phyloP scores from a whole-genome alignment of 805 yeast genomes.

The Candida tibetensis region DNA sequence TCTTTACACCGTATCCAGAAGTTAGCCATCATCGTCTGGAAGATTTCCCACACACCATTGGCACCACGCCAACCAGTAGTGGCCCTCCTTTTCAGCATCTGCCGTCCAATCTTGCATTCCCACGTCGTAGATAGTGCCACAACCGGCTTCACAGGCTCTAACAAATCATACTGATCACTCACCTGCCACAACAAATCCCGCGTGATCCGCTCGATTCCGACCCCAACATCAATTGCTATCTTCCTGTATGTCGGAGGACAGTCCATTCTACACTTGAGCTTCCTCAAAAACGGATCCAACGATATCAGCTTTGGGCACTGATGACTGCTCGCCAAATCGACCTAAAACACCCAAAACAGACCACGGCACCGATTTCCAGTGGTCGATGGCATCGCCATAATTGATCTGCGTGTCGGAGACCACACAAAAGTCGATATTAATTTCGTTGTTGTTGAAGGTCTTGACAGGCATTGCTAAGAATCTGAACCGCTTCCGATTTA shows the following conservation, averaged over 20 bases:
- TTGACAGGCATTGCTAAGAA: too few relatives aligned
- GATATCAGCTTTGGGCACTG: conserved; percentile 88
- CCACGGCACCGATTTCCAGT: conserved; percentile 87
- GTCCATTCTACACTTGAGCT: conserved; percentile 66
- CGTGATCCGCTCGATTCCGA: conserved; percentile 78
- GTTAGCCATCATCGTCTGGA: conserved; percentile 74
- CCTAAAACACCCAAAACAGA: conserved; percentile 97
- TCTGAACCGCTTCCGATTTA: too few relatives aligned
- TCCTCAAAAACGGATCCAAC: conserved; percentile 81
- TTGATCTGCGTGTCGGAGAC: conserved; percentile 67
- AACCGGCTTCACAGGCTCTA: conserved; percentile 87
- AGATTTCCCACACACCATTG: conserved; percentile 99
- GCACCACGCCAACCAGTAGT: conserved; percentile 93
- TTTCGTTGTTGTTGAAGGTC: too few relatives aligned
- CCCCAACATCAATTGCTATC: conserved; percentile 84
- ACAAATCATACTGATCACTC: conserved; percentile 74
- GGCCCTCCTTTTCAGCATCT: conserved; percentile 42
- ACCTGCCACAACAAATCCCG: conserved; percentile 72
- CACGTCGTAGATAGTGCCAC: conserved; percentile 69
- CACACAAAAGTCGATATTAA: too few relatives aligned
- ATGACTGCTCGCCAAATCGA: conserved; percentile 80
- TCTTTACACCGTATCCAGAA: conserved; percentile 69
- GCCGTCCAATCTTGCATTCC: conserved; percentile 86
- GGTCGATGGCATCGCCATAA: conserved; percentile 79
- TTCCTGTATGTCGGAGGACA: conserved; percentile 45